These are phyloP conservation scores for Exophiala spinifera DNA, from an alignment of 2,329 filamentous ascomycete species.

Conservation along the genomic window DNA sequence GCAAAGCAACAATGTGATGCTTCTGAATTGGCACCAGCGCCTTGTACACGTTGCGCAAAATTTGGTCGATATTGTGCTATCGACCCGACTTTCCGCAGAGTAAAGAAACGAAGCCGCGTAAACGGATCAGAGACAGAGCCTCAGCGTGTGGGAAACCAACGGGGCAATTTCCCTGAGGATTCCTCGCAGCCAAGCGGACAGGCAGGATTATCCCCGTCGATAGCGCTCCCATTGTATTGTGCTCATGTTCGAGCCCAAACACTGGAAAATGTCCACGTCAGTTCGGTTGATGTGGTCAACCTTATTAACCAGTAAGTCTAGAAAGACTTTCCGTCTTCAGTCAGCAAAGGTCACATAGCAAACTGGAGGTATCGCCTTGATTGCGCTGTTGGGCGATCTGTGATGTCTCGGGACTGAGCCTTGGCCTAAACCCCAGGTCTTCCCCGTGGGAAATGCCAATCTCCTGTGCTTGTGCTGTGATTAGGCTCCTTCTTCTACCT, in stretches of 20 bases:
- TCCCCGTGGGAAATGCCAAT: too few species aligned
- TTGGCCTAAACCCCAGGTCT: too few species aligned
- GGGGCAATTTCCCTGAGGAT: background rate
- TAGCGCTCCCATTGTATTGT: background rate
- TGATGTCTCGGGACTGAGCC: too few species aligned
- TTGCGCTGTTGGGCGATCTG: too few species aligned
- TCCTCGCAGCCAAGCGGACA: background rate
- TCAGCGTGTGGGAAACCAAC: background rate
- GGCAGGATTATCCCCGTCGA: too few species aligned
- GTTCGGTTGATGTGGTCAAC: background rate
- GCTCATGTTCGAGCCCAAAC: background rate
- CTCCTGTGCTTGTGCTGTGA: too few species aligned
- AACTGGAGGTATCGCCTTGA: too few species aligned
- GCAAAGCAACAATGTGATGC: constrained; percentile 1
- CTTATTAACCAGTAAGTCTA: background rate
- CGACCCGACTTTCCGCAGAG: background rate
- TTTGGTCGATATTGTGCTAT: background rate
- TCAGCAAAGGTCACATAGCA: too few species aligned
- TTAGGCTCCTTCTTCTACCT: too few species aligned
- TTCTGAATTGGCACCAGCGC: background rate
- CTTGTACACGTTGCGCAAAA: background rate
- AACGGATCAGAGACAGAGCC: too few species aligned
- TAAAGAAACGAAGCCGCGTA: background rate
- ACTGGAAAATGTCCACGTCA: background rate
- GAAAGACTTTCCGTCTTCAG: background rate